Base-by-base conservation (phyloP, 345 rosid genomes). In the Melastoma malabathricum region DNA sequence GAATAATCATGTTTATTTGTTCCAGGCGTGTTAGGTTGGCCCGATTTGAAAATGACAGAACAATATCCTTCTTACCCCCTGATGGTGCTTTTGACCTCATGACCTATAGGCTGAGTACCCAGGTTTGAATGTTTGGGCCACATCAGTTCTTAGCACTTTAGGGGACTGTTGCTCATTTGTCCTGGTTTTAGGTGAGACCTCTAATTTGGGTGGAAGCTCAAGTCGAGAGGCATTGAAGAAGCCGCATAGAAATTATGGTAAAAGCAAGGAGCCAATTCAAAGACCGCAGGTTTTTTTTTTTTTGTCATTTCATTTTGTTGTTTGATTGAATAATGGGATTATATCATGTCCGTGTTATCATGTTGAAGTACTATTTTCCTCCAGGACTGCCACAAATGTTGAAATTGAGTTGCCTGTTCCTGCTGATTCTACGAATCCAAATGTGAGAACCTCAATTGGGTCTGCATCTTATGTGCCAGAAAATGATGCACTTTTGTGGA, bases 31-130 rank as follows among this genome's bases (percentile, higher is more conserved):
- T 87, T 43, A 84, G 98, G 23, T 75, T 92, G 74, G 96, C 98
- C 13, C 85, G 93, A 60, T 92, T 92, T 63, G 96, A 92, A 61
- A 92, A 92, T 66, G 98, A 92, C 59, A 68, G 96, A 54, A 92
- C 95, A 10, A 92, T 92, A 67, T 92, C 98, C 20, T 90, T 86
- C 61, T 69, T 90, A 68, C 98, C 98, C 43, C 98, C 98, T 18
- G 98, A 90, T 73, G 98, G 96, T 17, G 61, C 98, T 74, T 92
- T 92, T 64, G 98, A 90, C 67, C 82, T 90, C 56, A 90, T 90
- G 98, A 86, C 96, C 19, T 90, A 90, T 53, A 84, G 98, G 72
- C 96, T 90, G 57, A 86, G 86, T 61, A 86, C 96, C 53, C 96
- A 90, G 98, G 98, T 90, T 60, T 34, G 12, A 34, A 34, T 34